Evolutionary conservation across 371 early-diverging fungal genomes (phyloP).

Genomic region (Fennellomyces sp.): DNA sequence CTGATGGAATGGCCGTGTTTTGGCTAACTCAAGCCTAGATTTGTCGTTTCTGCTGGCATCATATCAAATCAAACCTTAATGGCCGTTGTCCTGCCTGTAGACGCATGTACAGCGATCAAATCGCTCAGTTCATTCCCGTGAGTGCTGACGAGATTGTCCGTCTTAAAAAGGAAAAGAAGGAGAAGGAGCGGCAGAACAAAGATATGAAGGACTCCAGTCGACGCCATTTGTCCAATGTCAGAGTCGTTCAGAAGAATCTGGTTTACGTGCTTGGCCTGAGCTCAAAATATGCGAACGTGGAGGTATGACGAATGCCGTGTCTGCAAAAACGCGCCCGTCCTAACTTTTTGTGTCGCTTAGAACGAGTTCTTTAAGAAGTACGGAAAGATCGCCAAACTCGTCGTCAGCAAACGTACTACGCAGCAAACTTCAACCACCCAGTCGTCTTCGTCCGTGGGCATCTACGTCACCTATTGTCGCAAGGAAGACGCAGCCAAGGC

Average conservation of each 20-base stretch:
- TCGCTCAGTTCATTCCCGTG: conserved; percentile 38
- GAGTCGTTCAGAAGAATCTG: conserved; percentile 93
- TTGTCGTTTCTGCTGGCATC: conserved; percentile 90
- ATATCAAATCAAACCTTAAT: conserved; percentile 82
- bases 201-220: conserved; percentile 83
- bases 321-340: too few relatives aligned
- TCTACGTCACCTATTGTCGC: conserved; percentile 88
- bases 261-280: conserved; percentile 92
- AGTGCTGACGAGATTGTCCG: conserved; percentile 41
- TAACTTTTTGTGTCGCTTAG: too few relatives aligned
- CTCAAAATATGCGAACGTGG: conserved; percentile 78
- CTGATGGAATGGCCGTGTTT: not conserved
- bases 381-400: conserved; percentile 91
- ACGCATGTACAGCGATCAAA: conserved; percentile 65
- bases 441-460: conserved; percentile 55
- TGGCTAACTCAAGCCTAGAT: conserved; percentile 51
- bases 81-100: conserved; percentile 87
- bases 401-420: conserved; percentile 67
- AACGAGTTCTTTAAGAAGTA: conserved; percentile 95
- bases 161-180: conserved; percentile 75
- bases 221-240: conserved; percentile 81
- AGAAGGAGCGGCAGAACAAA: conserved; percentile 81
- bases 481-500: conserved; percentile 92
- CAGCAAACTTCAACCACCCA: conserved; percentile 40
- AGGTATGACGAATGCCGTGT: conserved; percentile 54